Percentiles rank a stretch among this genome's conserved stretches.
These are phyloP conservation scores for Blastocystis sp. DNA, from an alignment of 352 stramenopile genomes.

Conservation along the genomic window DNA sequence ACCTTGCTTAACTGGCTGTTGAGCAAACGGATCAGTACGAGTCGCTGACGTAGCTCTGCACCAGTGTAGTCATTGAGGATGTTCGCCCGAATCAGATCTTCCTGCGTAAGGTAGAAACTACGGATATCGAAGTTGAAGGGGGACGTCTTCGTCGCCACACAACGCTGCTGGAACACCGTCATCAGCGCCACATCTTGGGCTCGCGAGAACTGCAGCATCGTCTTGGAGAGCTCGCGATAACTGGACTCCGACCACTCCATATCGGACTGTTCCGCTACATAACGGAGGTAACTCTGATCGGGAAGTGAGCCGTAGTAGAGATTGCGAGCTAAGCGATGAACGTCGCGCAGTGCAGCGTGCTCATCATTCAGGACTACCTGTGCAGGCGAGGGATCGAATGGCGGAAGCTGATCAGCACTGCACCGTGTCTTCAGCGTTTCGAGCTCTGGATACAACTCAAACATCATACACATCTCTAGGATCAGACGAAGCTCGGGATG, in stretches of 20 bases:
- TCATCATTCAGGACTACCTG: not conserved
- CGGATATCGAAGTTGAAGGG: conserved; percentile 5
- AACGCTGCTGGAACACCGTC: conserved; percentile 43
- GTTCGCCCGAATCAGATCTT: conserved; percentile 31
- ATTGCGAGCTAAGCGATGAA: conserved; percentile 37
- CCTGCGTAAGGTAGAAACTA: conserved; percentile 49
- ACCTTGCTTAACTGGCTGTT: conserved; percentile 7
- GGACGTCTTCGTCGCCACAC: not conserved
- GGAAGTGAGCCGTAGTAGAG: conserved; percentile 57
- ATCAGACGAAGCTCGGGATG: conserved; percentile 25
- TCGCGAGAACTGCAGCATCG: conserved; percentile 7
- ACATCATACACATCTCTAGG: conserved; percentile 46
- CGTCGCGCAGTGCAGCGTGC: conserved; percentile 3
- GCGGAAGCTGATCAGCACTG: not conserved
- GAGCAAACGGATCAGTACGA: conserved; percentile 39
- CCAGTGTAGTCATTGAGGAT: not conserved
- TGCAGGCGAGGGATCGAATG: not conserved
- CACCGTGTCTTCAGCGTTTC: not conserved
- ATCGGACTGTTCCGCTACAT: not conserved
- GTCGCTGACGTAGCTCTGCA: not conserved
- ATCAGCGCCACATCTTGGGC: conserved; percentile 46
- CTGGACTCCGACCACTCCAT: not conserved
- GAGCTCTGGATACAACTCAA: conserved; percentile 39
- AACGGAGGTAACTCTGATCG: not conserved
- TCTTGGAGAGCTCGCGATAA: not conserved